Base-by-base conservation (phyloP, 345 rosid genomes). In the Camelina laxa region DNA sequence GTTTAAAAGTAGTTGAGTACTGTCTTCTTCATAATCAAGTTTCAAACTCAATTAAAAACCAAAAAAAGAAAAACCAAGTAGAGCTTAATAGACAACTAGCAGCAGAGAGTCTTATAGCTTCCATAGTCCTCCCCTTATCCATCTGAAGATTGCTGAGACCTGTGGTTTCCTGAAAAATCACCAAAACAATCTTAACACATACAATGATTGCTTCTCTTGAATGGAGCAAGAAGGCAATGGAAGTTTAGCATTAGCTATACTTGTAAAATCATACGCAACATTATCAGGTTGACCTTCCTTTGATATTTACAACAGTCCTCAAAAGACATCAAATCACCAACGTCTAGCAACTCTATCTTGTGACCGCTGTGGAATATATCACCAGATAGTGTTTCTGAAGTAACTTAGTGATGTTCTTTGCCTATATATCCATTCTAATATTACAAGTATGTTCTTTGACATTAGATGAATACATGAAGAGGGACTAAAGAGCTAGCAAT, bases 131-230 rank as follows among this genome's bases (percentile, higher is more conserved):
- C 21, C 3, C 63, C 10, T 75, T 33, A 33, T 3, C 49, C 79
- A 75, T n/a, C 64, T 60, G 64, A 75, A 60, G 56, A 42, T 7
- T 47, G 22, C 65, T 61, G 65, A 53, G 75, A 69, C 41, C 17
- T 35, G 50, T 42, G 16, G 31, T 12, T 42, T 69, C 74, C 69
- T 75, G 59, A 45, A 27, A 27, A 60, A 60, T 35, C 72, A 38
- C 39, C 59, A 74, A 16, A 44, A 33, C 16, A 27, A 33, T 21
- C 50, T 22, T 10, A 7, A 22, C 16, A n/a, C 60, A 58, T 8
- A 66, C 31, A 38, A 24, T 24, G 24, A 60, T 71, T 22, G 41
- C 41, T 24, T 49, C 50, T 35, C 35, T 59, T 57, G 45, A 44
- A 57, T 60, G 20, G 6, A 22, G 4, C 30, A 71, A 47, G 21